phyloP scores from a whole-genome alignment of 129 eudicot genomes.

The Glebionis coronaria region DNA sequence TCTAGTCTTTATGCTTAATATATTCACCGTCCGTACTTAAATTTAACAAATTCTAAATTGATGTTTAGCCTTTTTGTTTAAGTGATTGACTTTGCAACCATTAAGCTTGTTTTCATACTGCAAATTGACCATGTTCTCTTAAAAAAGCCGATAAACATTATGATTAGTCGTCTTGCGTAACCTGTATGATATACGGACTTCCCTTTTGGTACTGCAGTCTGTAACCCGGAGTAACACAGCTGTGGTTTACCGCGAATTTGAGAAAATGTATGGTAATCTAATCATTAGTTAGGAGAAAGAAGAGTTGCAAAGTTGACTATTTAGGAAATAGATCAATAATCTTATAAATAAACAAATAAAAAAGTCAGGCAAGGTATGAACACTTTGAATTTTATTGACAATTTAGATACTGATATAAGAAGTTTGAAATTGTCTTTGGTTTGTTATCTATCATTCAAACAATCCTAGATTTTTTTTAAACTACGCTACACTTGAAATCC shows the following conservation, averaged over 20 bases:
- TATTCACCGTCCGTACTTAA: neutral
- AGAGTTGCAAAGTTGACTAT: constrained; percentile 22
- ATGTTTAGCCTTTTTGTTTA: constrained; percentile 6
- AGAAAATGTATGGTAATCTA: too few relatives aligned
- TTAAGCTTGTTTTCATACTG: constrained; percentile 2
- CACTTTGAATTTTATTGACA: constrained; percentile 35
- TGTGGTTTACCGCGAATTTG: too few relatives aligned
- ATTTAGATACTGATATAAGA: constrained; percentile 20
- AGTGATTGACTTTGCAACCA: constrained; percentile 9
- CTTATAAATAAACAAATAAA: neutral
- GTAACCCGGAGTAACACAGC: too few relatives aligned
- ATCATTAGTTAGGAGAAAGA: neutral
- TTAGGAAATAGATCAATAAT: neutral
- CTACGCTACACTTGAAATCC: too few relatives aligned
- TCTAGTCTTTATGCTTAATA: constrained; percentile 11
- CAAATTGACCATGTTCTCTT: constrained; percentile 12
- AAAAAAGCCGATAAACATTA: constrained; percentile 14
- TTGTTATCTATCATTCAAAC: constrained; percentile 16
- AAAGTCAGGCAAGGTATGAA: constrained; percentile 33
- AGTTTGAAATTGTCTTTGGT: constrained; percentile 32
- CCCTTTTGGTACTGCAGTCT: too few relatives aligned
- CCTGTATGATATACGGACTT: too few relatives aligned
- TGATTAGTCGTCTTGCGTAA: neutral
- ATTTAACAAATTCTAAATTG: neutral
- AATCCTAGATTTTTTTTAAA: too few relatives aligned